Conservation (phyloP, 805 yeast genomes). For the Hanseniaspora hatyaiensis region DNA sequence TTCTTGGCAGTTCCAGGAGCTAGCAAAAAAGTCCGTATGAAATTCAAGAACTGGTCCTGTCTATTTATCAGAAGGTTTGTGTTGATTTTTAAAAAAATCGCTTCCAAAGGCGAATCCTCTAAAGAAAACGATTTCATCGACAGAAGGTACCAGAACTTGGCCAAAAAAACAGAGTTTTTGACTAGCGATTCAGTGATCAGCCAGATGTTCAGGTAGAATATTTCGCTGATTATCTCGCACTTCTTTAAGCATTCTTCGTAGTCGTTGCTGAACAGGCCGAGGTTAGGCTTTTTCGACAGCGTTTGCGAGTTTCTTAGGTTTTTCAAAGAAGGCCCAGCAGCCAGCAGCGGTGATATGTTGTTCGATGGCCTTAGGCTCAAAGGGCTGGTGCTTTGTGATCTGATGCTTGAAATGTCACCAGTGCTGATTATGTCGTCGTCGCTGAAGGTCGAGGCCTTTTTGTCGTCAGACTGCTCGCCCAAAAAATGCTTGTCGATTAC, state of each 20-base stretch:
- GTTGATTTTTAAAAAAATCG: slow-evolving; percentile 76
- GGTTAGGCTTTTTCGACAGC: no score
- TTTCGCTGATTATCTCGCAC: slow-evolving; percentile 47
- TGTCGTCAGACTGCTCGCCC: slow-evolving; percentile 1
- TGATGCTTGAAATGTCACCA: not conserved
- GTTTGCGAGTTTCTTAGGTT: no score
- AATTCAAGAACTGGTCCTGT: slow-evolving; percentile 32
- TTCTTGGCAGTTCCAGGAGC: not conserved
- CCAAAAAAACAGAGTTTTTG: slow-evolving; percentile 52
- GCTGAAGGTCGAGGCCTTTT: not conserved
- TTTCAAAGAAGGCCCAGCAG: not conserved
- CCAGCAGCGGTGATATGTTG: not conserved
- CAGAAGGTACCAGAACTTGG: slow-evolving; percentile 67
- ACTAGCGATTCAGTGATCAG: slow-evolving; percentile 78
- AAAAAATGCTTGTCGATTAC: slow-evolving; percentile 17
- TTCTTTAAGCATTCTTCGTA: slow-evolving; percentile 19
- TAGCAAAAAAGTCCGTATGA: slow-evolving; percentile 22
- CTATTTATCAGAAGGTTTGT: slow-evolving; percentile 78
- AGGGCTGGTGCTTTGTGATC: not conserved
- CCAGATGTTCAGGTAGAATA: slow-evolving; percentile 83
- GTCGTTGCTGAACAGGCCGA: not conserved
- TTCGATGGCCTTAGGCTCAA: slow-evolving; percentile 8
- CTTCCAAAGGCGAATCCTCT: slow-evolving; percentile 60
- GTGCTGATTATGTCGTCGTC: slow-evolving; percentile 10
- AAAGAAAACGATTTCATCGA: slow-evolving; percentile 45